Conservation (phyloP, 2,329 filamentous ascomycete genomes). For the Botrytis pseudocinerea region DNA sequence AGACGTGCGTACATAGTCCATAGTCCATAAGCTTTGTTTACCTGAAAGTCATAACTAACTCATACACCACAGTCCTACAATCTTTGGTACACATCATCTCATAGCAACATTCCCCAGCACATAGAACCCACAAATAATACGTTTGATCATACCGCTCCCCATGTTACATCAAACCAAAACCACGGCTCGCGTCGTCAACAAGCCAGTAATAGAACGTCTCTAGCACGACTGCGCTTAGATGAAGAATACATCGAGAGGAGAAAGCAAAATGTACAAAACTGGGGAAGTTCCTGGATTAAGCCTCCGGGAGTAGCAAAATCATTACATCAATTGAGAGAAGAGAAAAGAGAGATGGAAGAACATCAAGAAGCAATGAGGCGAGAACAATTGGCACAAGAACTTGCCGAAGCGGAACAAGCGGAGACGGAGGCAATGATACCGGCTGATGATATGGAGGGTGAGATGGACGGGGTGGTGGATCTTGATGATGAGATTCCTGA, state of each 20-base stretch:
- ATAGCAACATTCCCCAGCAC: conserved; percentile 39
- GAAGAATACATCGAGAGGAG: conserved; percentile 76
- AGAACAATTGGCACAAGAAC: conserved; percentile 70
- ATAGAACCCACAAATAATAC: conserved; percentile 38
- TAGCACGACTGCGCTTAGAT: conserved; percentile 71
- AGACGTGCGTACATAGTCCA: conserved; percentile 54
- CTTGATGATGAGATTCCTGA: conserved; percentile 75
- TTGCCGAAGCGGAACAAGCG: conserved; percentile 64
- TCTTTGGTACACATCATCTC: conserved; percentile 70
- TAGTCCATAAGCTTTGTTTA: conserved; percentile 21
- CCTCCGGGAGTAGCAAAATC: conserved; percentile 89
- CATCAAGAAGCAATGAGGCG: conserved; percentile 72
- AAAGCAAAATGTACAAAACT: conserved; percentile 79
- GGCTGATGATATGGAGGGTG: conserved; percentile 41
- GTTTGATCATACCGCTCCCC: conserved; percentile 30
- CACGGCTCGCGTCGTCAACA: conserved; percentile 44
- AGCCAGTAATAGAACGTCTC: conserved; percentile 57
- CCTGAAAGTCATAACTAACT: conserved; percentile 17
- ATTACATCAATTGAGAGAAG: conserved; percentile 84
- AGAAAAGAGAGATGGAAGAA: conserved; percentile 84
- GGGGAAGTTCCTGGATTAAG: conserved; percentile 86
- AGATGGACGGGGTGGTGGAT: conserved; percentile 56
- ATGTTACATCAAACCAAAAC: conserved; percentile 29
- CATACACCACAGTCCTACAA: conserved; percentile 60
- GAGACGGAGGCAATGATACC: conserved; percentile 44